Conservation (phyloP, 129 eudicot species). For the Silybum marianum region DNA sequence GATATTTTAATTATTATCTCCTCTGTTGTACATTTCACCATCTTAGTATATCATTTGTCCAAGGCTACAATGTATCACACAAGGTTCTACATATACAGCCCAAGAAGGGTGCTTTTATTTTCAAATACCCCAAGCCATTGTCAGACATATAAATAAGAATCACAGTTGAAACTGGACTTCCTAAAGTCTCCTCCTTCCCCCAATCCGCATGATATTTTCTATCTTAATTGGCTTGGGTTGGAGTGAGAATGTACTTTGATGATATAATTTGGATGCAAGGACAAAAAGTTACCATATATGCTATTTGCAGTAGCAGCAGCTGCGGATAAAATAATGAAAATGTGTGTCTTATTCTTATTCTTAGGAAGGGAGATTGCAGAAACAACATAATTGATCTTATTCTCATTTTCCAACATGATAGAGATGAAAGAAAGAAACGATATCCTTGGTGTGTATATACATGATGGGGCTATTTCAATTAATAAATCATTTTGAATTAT, state of each 20-base stretch:
- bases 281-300: slow-evolving; percentile 63
- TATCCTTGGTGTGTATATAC: background rate
- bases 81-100: background rate
- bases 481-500: no score
- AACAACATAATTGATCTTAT: background rate
- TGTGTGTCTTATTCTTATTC: background rate
- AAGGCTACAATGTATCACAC: background rate
- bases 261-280: no score
- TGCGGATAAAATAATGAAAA: slow-evolving; percentile 45
- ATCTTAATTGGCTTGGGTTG: background rate
- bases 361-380: no score
- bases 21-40: no score
- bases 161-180: background rate
- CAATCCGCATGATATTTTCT: background rate
- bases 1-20: no score
- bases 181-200: background rate
- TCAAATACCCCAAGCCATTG: no score
- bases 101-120: background rate
- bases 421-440: background rate
- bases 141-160: background rate
- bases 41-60: background rate
- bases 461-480: no score
- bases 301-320: slow-evolving; percentile 93
- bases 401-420: background rate
- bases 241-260: background rate